A percentile compares a stretch with the other conserved stretches of the same genome.
Conservation (phyloP, 176 grass and related monocot genomes). For the Thinopyrum elongatum region DNA sequence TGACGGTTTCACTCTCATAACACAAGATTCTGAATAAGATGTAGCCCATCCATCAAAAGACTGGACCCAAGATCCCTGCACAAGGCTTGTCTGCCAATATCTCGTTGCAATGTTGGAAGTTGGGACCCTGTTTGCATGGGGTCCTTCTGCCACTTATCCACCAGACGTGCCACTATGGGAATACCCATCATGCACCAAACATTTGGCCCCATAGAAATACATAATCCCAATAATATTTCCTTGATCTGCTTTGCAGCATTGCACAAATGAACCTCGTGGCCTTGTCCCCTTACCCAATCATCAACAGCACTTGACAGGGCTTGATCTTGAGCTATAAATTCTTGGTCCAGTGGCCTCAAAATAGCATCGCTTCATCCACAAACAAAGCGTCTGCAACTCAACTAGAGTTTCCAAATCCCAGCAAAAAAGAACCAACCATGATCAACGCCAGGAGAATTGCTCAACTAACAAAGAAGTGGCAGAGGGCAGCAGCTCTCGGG, state of each 20-base stretch:
- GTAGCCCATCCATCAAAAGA: background rate
- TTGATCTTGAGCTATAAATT: constrained; percentile 20
- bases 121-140: background rate
- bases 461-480: constrained; percentile 62
- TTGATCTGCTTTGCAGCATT: constrained; percentile 6
- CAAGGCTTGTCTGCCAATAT: constrained; percentile 3
- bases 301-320: background rate
- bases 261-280: background rate
- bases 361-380: constrained; percentile 10
- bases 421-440: constrained; percentile 28
- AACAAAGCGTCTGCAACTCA: constrained; percentile 8
- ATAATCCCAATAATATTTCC: background rate
- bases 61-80: constrained; percentile 1
- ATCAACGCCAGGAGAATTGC: constrained; percentile 41
- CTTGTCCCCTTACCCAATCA: constrained; percentile 5
- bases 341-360: background rate
- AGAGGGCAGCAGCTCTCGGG: constrained; percentile 26
- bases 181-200: background rate
- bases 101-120: background rate
- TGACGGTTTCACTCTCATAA: background rate
- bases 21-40: background rate
- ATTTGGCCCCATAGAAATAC: background rate
- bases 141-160: background rate
- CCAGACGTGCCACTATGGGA: background rate
- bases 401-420: background rate